Evolutionary conservation across 768 basidiomycete genomes (phyloP).

Genomic region (Xerocomellus dryophilus): DNA sequence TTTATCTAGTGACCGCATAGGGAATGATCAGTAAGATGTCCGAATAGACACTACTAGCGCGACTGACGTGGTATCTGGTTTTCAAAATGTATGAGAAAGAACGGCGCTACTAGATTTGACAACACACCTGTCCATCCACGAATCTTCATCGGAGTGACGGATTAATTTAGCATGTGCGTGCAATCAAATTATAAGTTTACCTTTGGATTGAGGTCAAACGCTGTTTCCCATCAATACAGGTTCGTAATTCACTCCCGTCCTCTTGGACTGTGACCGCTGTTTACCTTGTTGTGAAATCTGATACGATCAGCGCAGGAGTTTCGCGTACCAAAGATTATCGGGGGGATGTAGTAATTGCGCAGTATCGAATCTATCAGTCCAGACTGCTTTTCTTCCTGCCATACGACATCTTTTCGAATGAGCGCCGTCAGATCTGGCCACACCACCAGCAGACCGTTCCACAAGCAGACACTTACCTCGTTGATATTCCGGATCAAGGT

Average conservation of each 20-base stretch:
- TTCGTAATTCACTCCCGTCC: constrained; percentile 44
- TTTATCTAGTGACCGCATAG: constrained; percentile 30
- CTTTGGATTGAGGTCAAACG: constrained; percentile 62
- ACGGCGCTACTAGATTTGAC: neutral
- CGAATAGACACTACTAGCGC: neutral
- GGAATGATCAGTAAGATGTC: constrained; percentile 6
- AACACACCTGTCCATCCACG: constrained; percentile 52
- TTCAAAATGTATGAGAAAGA: constrained; percentile 4
- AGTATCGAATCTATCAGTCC: constrained; percentile 63
- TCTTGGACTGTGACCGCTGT: constrained; percentile 39
- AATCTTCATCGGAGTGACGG: constrained; percentile 38
- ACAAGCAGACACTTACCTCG: constrained; percentile 40
- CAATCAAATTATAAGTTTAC: constrained; percentile 30
- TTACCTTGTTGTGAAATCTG: neutral
- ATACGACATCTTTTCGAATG: constrained; percentile 51
- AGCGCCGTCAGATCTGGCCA: neutral
- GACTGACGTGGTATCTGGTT: constrained; percentile 44
- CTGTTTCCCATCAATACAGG: constrained; percentile 74
- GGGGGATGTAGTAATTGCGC: constrained; percentile 64
- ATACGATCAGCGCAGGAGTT: neutral
- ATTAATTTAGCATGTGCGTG: neutral
- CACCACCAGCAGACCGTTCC: neutral
- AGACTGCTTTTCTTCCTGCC: constrained; percentile 58
- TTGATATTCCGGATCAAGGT: constrained; percentile 66
- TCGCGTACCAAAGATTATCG: constrained; percentile 58